These are phyloP conservation scores for Gnaphalium uliginosum DNA, from an alignment of 129 eudicot genomes.

Conservation along the genomic window DNA sequence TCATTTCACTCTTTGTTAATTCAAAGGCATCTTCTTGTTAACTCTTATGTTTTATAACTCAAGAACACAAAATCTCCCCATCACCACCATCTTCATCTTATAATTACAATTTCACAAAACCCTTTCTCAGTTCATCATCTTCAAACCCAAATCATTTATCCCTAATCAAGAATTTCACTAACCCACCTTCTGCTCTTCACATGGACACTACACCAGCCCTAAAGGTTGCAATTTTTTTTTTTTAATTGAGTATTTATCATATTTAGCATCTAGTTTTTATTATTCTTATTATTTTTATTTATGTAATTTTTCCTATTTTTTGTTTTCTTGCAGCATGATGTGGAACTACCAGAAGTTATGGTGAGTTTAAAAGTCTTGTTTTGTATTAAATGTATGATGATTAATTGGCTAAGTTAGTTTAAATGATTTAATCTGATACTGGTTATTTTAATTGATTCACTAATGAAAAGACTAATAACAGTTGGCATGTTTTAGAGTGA, in stretches of 20 bases:
- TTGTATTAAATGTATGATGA: neutral
- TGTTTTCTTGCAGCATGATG: neutral
- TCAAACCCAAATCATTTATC: neutral
- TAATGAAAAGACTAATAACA: neutral
- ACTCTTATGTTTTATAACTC: too few relatives aligned
- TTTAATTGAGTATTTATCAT: neutral
- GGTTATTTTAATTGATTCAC: neutral
- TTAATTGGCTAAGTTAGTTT: neutral
- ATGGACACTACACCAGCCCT: constrained; percentile 7
- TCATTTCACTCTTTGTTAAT: too few relatives aligned
- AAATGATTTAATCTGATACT: neutral
- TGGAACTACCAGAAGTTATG: constrained; percentile 6
- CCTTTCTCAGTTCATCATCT: neutral
- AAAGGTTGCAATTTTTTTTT: neutral
- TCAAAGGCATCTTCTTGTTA: too few relatives aligned
- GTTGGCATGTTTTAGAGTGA: neutral
- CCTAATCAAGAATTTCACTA: constrained; percentile 1
- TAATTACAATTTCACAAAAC: neutral
- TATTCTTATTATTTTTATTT: neutral
- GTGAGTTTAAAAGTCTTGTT: neutral
- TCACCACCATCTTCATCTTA: neutral
- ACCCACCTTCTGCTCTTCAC: constrained; percentile 8
- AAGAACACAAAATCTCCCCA: constrained; percentile 3
- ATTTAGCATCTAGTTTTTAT: neutral
- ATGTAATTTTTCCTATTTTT: neutral